Conservation (phyloP, 2,329 filamentous ascomycete genomes). For the Claviceps quebecensis region DNA sequence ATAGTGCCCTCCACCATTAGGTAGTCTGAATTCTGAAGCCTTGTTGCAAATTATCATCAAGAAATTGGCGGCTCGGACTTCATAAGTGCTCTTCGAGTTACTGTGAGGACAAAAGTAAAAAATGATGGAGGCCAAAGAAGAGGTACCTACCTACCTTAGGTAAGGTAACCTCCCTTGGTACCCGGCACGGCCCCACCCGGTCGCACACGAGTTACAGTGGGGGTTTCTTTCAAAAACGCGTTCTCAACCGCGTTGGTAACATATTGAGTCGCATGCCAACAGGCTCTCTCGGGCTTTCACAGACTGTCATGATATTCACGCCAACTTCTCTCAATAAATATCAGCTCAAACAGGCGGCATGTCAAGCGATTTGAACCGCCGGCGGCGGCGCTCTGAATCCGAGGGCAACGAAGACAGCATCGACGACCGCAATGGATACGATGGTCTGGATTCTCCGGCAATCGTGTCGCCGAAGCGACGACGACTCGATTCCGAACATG, state of each 20-base stretch:
- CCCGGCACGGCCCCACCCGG: too few species aligned
- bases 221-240: too few species aligned
- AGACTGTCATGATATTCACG: background rate
- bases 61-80: too few species aligned
- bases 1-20: too few species aligned
- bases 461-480: slow-evolving; percentile 23
- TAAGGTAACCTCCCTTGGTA: too few species aligned
- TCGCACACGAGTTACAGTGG: too few species aligned
- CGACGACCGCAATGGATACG: slow-evolving; percentile 11
- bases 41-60: too few species aligned
- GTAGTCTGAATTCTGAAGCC: too few species aligned
- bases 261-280: background rate
- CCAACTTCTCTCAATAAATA: background rate
- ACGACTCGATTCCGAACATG: slow-evolving; percentile 15
- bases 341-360: slow-evolving; percentile 11
- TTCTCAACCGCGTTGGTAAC: background rate
- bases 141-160: too few species aligned
- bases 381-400: slow-evolving; percentile 28
- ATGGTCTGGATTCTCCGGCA: slow-evolving; percentile 11
- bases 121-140: too few species aligned
- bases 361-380: slow-evolving; percentile 19
- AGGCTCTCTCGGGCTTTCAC: background rate
- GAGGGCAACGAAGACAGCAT: slow-evolving; percentile 26
- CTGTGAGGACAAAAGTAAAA: too few species aligned
- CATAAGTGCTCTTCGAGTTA: too few species aligned